phyloP scores from a whole-genome alignment of 805 yeast genomes.

The Wickerhamiella nectarea region DNA sequence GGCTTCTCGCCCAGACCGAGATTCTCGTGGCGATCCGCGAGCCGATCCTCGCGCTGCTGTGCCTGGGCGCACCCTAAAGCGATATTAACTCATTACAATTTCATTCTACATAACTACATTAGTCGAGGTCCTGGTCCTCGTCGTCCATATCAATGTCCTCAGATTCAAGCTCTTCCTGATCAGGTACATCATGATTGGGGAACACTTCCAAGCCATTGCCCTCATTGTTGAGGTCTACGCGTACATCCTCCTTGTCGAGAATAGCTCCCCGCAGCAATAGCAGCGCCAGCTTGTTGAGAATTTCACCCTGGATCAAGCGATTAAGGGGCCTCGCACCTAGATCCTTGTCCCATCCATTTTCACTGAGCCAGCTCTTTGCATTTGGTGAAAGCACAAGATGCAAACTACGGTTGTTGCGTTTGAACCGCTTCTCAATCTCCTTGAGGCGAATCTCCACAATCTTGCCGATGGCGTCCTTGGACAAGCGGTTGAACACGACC shows the following conservation, averaged over 20 bases:
- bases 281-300: slow-evolving; percentile 81
- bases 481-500: slow-evolving; percentile 82
- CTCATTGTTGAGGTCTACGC: slow-evolving; percentile 34
- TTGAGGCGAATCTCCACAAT: slow-evolving; percentile 73
- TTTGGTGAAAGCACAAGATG: slow-evolving; percentile 56
- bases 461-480: slow-evolving; percentile 81
- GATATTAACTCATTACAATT: not conserved
- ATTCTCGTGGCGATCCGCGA: not conserved
- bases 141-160: slow-evolving; percentile 24
- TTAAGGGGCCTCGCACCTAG: slow-evolving; percentile 92
- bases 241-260: slow-evolving; percentile 75
- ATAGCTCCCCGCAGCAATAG: slow-evolving; percentile 76
- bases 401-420: slow-evolving; percentile 66
- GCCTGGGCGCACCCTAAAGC: not conserved
- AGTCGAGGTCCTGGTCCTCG: slow-evolving; percentile 20
- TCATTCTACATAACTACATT: not conserved
- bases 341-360: slow-evolving; percentile 80
- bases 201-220: slow-evolving; percentile 60
- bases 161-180: slow-evolving; percentile 20
- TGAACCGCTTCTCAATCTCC: slow-evolving; percentile 80
- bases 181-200: slow-evolving; percentile 69
- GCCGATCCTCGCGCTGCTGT: not conserved
- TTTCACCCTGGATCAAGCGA: slow-evolving; percentile 76
- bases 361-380: slow-evolving; percentile 71
- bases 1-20: too few species aligned